phyloP scores from a whole-genome alignment of 2,329 filamentous ascomycete species.

The Proliferodiscus dingleyae region DNA sequence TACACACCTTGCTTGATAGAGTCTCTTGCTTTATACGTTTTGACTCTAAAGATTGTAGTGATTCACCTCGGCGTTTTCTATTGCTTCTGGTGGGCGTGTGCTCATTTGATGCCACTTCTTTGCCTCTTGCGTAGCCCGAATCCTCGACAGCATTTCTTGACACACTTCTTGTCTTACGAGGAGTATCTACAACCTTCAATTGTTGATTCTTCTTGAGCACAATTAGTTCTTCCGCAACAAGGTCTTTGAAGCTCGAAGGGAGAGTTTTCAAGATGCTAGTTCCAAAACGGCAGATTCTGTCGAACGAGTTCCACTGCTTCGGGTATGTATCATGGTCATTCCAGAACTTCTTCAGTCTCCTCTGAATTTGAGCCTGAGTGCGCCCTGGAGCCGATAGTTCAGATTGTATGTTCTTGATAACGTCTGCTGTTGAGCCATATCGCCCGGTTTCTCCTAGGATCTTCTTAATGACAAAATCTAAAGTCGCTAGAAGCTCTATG shows the following conservation, averaged over 20 bases:
- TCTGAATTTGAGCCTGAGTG: not conserved
- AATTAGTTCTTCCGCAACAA: not conserved
- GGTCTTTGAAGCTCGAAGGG: not conserved
- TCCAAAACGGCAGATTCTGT: conserved; percentile 1
- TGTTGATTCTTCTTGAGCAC: not conserved
- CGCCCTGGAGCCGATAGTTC: not conserved
- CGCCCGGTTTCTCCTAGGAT: not conserved
- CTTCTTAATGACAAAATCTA: conserved; percentile 2
- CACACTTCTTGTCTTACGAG: conserved; percentile 1
- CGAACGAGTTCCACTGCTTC: conserved; percentile 1
- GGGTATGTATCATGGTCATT: not conserved
- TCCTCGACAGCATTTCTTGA: not conserved
- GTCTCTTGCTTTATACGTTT: not conserved
- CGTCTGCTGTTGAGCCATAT: not conserved
- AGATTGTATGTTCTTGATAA: conserved; percentile 1
- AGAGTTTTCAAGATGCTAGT: conserved; percentile 5
- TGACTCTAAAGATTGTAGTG: not conserved
- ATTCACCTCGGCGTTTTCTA: not conserved
- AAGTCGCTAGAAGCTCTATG: conserved; percentile 2
- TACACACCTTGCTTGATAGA: conserved; percentile 4
- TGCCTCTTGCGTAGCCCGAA: not conserved
- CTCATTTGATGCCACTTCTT: not conserved
- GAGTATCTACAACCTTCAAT: not conserved
- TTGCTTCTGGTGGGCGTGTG: conserved; percentile 2
- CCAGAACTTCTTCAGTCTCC: not conserved